Percentiles rank a stretch among this genome's conserved stretches.
Evolutionary conservation across 2,329 filamentous ascomycete genomes (phyloP).

Genomic region (Fusarium dlaminii): DNA sequence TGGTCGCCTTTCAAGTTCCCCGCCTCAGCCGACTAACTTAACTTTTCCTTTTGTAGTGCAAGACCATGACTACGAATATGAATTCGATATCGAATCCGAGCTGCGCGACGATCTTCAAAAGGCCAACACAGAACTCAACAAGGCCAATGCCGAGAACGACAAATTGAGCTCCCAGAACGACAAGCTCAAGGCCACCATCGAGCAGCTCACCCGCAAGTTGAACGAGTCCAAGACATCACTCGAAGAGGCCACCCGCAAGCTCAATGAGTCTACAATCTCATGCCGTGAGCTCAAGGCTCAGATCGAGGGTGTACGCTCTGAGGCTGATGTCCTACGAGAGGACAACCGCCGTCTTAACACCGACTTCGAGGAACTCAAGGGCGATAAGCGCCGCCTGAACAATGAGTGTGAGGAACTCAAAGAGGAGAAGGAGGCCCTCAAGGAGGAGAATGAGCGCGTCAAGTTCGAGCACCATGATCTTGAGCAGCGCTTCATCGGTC

Average conservation of each 20-base stretch:
- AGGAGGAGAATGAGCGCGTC: conserved; percentile 41
- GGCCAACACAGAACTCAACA: conserved; percentile 43
- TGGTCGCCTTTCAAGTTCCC: conserved; percentile 13
- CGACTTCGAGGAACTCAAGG: conserved; percentile 39
- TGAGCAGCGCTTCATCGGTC: conserved; percentile 38
- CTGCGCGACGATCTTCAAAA: conserved; percentile 43
- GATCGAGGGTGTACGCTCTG: conserved; percentile 39
- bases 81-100: conserved; percentile 36
- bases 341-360: conserved; percentile 41
- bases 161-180: conserved; percentile 43
- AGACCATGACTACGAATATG: conserved; percentile 40
- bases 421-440: conserved; percentile 34
- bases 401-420: conserved; percentile 40
- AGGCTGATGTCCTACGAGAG: conserved; percentile 40
- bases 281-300: conserved; percentile 42
- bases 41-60: conserved; percentile 19
- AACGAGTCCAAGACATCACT: conserved; percentile 39
- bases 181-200: conserved; percentile 42
- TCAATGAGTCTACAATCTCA: conserved; percentile 30
- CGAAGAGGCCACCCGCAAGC: conserved; percentile 29
- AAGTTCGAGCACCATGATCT: conserved; percentile 45
- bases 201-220: conserved; percentile 45
- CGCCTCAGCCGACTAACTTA: conserved; percentile 25
- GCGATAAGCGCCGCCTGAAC: conserved; percentile 42
- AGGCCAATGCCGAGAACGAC: conserved; percentile 42